Base-by-base conservation (phyloP, 2,329 filamentous ascomycete species). In the Simplicillium aogashimaense region DNA sequence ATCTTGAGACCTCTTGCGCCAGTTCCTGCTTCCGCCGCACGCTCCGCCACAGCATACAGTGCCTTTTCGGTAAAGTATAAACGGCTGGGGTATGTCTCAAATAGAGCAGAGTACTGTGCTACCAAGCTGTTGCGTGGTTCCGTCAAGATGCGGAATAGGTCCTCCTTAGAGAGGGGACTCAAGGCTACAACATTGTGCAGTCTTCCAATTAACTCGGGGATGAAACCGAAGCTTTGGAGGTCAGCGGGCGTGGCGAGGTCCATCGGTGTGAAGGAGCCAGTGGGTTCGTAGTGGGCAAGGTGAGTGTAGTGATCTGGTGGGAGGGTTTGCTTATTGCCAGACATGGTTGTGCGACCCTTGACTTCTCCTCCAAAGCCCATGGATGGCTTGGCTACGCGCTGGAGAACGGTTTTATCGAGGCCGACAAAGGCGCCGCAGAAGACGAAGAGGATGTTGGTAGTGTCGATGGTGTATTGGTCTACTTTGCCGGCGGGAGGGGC, bases 341-440 rank as follows among this genome's bases (percentile, higher is more conserved):
- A 61, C 35, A 69, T 69, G 35, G 67, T 70, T 13, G 67, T 65
- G 14, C 64, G 60, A n/a, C 66, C 64, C 12, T 84, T 79, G 14
- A 97, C 76, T 16, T 83, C 80, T 4, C 89, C 88, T 5, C 89
- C 89, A 52, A 98, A 98, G 1, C 92, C 92, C 50, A 98, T 90
- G 3, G 86, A 84, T 0, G 76, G 74, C 54, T 84, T 87, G 11
- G 87, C 83, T 35, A 97, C 82, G n/a, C 92, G 81, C 43, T 88
- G 83, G 44, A 94, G 70, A 37, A 98, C 77, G 29, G 83, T 75
- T 57, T 94, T 95, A 53, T 95, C 86, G 1, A 97, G 70, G 2
- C 89, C 90, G 29, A 94, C 85, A 56, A 98, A 98, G 14, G 92
- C 92, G 14, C 92, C 92, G 11, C 89, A 94, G 58, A 92, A 95